Evolutionary conservation across 139 green algal genomes (phyloP).

Genomic region (Tetratostichococcus sp.): DNA sequence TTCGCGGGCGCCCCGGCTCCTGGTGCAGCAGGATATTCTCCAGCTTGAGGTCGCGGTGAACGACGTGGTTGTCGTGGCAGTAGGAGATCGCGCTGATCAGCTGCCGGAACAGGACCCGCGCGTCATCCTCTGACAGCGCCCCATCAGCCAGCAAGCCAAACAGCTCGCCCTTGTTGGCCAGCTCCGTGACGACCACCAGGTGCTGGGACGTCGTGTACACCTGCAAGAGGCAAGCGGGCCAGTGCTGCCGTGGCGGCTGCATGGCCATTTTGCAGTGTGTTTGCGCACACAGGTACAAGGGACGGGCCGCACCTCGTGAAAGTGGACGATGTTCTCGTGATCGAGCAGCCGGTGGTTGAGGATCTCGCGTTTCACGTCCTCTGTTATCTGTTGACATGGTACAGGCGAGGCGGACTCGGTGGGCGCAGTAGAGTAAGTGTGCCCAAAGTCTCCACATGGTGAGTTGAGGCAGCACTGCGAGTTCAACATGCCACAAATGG

Average conservation of each 20-base stretch:
- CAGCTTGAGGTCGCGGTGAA: background rate
- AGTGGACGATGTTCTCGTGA: constrained; percentile 64
- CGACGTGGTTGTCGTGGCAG: background rate
- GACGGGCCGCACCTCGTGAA: constrained; percentile 14
- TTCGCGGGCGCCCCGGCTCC: background rate
- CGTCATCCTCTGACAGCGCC: background rate
- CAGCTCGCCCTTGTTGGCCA: background rate
- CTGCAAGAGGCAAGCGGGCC: too few relatives aligned
- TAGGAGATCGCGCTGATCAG: background rate
- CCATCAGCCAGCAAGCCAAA: background rate
- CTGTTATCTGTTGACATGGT: background rate
- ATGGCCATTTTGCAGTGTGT: background rate
- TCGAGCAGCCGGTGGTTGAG: constrained; percentile 56
- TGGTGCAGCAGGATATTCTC: background rate
- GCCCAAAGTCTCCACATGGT: too few relatives aligned
- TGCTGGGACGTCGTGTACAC: background rate
- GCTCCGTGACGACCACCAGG: background rate
- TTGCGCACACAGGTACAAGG: too few relatives aligned
- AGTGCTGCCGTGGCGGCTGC: too few relatives aligned
- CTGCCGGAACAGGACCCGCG: background rate
- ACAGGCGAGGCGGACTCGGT: too few relatives aligned
- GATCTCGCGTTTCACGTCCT: constrained; percentile 38
- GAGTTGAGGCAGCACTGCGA: too few relatives aligned
- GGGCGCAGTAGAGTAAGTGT: too few relatives aligned
- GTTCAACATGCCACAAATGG: too few relatives aligned